Base-by-base conservation (phyloP, 768 basidiomycete species). In the Suillus plorans region DNA sequence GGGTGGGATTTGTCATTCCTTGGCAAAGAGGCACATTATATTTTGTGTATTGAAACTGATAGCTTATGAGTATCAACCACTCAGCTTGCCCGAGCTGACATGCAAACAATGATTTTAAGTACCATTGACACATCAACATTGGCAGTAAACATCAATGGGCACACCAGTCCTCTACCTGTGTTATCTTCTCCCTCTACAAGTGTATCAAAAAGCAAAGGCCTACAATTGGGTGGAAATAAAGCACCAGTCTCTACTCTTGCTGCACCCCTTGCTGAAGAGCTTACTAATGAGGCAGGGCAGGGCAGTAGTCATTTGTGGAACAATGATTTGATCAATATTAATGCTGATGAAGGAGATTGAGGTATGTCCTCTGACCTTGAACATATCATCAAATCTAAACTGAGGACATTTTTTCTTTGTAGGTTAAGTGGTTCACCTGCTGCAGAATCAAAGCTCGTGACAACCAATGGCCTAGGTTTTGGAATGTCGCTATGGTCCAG, bases 261-360 rank as follows among this genome's bases (percentile, higher is more conserved):
- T n/a, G n/a, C n/a, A n/a, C n/a, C n/a, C n/a, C n/a, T 86, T 67
- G 85, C 82, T 62, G 88, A 89, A 50, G 89, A 88, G 65, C 82
- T 80, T 5, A 81, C 80, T 10, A 63, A 73, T 8, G 77, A 79
- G 25, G 72, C 71, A 37, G 67, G 58, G 5, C 69, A 71, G 31
- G 69, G 69, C 3, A 65, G 63, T 3, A 84, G 84, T 71, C 84
- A 84, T 0, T 94, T 92, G 93, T 91, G 88, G 1, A 81, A 77
- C 57, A 89, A 85, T 8, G 92, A 98, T 75, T 75, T 98, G 63
- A 97, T 98, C 74, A 95, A 99, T 72, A 89, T 98, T 6, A 89
- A 95, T 71, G 95, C 92, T 0, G 96, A 98, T 70, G 85, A 89
- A 31, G 96, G 89, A 70, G 97, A 98, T 73, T 99, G 96, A 95